These are phyloP conservation scores for Sisymbrium irio DNA, from an alignment of 345 rosid species.

Conservation along the genomic window DNA sequence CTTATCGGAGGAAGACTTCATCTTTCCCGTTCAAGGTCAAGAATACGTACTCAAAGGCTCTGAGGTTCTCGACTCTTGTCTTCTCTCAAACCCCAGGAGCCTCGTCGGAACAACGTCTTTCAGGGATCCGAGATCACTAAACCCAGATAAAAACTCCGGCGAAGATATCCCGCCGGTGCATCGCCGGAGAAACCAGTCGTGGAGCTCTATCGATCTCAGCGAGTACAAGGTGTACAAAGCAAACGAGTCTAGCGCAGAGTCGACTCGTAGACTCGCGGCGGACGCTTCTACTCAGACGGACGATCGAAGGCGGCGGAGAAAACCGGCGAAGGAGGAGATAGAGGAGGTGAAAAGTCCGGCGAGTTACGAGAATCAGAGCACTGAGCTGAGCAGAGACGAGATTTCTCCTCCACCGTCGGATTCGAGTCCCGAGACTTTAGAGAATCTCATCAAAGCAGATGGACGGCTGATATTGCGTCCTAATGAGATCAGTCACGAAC, in stretches of 20 bases:
- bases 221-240: constrained; percentile 77
- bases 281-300: constrained; percentile 94
- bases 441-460: constrained; percentile 72
- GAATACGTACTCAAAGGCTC: constrained; percentile 97
- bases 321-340: constrained; percentile 40
- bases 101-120: constrained; percentile 51
- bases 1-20: constrained; percentile 67
- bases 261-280: constrained; percentile 54
- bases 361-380: constrained; percentile 39
- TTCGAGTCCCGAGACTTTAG: constrained; percentile 93
- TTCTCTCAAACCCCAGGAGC: constrained; percentile 33
- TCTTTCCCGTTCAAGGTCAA: constrained; percentile 77
- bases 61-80: constrained; percentile 57
- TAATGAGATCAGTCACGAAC: constrained; percentile 30
- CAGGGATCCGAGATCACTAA: constrained; percentile 39
- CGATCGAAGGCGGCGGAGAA: constrained; percentile 57
- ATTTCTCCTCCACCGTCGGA: constrained; percentile 96
- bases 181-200: constrained; percentile 75
- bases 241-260: constrained; percentile 52
- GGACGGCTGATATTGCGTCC: constrained; percentile 54
- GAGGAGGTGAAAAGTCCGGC: constrained; percentile 7
- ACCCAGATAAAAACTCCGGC: constrained; percentile 19
- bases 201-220: constrained; percentile 75
- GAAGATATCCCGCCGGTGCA: constrained; percentile 43
- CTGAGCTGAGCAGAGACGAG: constrained; percentile 73